phyloP scores from a whole-genome alignment of 2,329 filamentous ascomycete species.

The Fusarium sp. region DNA sequence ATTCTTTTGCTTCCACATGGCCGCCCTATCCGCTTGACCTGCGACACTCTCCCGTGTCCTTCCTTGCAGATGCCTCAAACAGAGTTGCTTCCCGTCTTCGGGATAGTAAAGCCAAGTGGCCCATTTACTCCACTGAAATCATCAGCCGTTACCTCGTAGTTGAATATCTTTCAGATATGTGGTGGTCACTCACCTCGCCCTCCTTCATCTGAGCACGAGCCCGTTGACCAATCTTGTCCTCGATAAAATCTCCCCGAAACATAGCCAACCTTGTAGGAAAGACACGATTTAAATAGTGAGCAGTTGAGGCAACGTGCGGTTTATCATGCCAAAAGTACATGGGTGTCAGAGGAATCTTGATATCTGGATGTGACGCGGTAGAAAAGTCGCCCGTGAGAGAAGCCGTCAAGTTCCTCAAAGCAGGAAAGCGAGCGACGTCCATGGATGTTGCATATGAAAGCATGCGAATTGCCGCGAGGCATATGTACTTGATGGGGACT shows the following conservation, averaged over 20 bases:
- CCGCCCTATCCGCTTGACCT: conserved; percentile 25
- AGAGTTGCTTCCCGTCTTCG: conserved; percentile 55
- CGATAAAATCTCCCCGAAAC: conserved; percentile 64
- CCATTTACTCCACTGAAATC: conserved; percentile 58
- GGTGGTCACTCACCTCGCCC: conserved; percentile 43
- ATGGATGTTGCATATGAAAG: conserved; percentile 60
- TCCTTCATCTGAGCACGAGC: conserved; percentile 67
- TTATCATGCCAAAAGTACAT: conserved; percentile 71
- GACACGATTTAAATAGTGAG: conserved; percentile 61
- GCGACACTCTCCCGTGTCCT: conserved; percentile 58
- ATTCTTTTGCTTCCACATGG: conserved; percentile 34
- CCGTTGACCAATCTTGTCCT: conserved; percentile 65
- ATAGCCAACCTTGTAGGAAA: conserved; percentile 63
- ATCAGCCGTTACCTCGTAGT: not conserved
- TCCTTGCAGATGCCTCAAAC: conserved; percentile 62
- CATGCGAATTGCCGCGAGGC: conserved; percentile 63
- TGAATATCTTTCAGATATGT: rapidly evolving
- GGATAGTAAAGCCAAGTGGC: conserved; percentile 67
- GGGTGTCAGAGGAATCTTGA: conserved; percentile 59
- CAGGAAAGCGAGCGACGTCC: conserved; percentile 56
- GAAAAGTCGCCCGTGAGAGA: conserved; percentile 56
- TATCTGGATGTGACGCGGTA: not conserved
- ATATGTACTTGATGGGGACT: conserved; percentile 62
- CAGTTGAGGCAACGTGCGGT: conserved; percentile 60
- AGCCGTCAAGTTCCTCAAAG: conserved; percentile 54